Base-by-base conservation (phyloP, 2,329 filamentous ascomycete genomes). In the Phyllosticta citribraziliensis region DNA sequence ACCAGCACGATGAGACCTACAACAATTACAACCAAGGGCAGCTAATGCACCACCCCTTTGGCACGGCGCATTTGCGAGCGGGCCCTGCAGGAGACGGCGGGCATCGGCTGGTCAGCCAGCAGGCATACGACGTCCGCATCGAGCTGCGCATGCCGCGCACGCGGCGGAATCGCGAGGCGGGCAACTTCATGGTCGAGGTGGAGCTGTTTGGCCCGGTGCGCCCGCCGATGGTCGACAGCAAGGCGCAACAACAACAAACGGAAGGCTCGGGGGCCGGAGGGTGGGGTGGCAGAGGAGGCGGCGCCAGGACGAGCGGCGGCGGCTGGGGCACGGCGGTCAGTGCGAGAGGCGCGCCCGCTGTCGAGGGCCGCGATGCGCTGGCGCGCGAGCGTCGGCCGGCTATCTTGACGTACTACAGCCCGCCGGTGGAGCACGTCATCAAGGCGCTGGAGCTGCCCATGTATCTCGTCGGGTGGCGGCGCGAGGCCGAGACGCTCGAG, bases 111-210 rank as follows among this genome's bases (percentile, higher is more conserved):
- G 84, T 88, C 66, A 79, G 84, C 19, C 80, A 84, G 55, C 93
- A 97, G 72, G 82, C 86, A 55, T 99, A 99, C 79, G 91, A 97
- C 72, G 82, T 99, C 52, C 81, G 83, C 5, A 80, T 97, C 1
- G 79, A 84, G 22, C 80, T 99, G 33, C 82, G 83, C 3, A 79
- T 99, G 64, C 94, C 94, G 19, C 85, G 87, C 51, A 94, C 90
- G 2, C 85, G 84, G 0, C 75, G 80, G 1, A 99, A 99, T 69
- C 75, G 88, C 22, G 82, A 82, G 2, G 82, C 83, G 14, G 94
- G 94, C 27, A 97, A 97, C 76, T 97, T 97, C 79, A 99, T 99
- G 94, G 78, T 97, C 19, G 87, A 89, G 55, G 77, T 96, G 17
- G 82, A 85, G 63, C 82, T 96, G 57, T 80, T 89, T 56, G 73